Evolutionary conservation across 2,329 filamentous ascomycete genomes (phyloP).

Genomic region (Ophiosphaerella korrae): DNA sequence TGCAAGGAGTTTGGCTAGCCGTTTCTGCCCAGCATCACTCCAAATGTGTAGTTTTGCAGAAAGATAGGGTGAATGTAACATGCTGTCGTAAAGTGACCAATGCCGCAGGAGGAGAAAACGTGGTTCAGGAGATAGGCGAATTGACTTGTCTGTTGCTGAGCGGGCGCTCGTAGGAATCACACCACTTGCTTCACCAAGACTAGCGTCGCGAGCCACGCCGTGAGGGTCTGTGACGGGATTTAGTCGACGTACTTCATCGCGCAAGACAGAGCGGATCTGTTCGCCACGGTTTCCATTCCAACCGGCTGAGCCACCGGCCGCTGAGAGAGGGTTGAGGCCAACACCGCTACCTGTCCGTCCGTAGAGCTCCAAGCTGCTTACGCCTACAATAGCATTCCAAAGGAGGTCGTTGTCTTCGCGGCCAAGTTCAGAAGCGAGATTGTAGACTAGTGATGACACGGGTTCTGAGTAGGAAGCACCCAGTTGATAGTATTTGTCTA

Average conservation of each 20-base stretch:
- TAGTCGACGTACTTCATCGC: conserved; percentile 90
- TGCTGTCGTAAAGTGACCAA: conserved; percentile 97
- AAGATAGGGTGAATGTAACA: conserved; percentile 95
- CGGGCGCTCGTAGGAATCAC: conserved; percentile 87
- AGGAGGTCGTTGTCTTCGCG: conserved; percentile 95
- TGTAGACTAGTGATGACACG: conserved; percentile 92
- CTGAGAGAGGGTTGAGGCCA: conserved; percentile 63
- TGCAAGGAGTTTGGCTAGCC: conserved; percentile 89
- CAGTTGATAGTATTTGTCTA: conserved; percentile 82
- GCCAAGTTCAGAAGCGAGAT: conserved; percentile 89
- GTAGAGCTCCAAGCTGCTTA: conserved; percentile 91
- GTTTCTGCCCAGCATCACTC: conserved; percentile 86
- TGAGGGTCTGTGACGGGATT: conserved; percentile 73
- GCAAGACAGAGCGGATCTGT: conserved; percentile 80
- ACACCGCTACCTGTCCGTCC: conserved; percentile 83
- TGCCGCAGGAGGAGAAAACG: conserved; percentile 91
- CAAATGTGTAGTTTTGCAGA: conserved; percentile 91
- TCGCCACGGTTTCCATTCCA: conserved; percentile 85
- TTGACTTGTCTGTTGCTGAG: conserved; percentile 88
- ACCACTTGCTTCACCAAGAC: conserved; percentile 71
- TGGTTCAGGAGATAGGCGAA: conserved; percentile 90
- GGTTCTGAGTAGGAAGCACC: conserved; percentile 94
- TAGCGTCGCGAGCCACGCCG: conserved; percentile 64
- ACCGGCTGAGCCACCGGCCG: conserved; percentile 63
- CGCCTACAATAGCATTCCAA: conserved; percentile 93